phyloP scores from a whole-genome alignment of 2,329 filamentous ascomycete species.

The Claviceps maximensis region DNA sequence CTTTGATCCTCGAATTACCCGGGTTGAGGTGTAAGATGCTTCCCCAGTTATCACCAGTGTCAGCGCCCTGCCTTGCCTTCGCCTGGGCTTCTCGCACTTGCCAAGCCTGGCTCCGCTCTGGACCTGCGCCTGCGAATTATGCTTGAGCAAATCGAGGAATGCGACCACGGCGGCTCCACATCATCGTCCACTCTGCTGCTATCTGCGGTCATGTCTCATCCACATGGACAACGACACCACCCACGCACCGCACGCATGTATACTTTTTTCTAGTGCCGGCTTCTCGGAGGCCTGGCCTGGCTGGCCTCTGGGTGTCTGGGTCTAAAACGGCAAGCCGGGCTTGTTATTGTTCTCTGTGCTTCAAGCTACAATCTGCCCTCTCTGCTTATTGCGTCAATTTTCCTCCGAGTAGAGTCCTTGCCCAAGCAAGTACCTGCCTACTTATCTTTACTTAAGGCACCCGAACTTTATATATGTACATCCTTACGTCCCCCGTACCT shows the following conservation, averaged over 20 bases:
- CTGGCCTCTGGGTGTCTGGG: background rate
- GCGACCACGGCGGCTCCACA: background rate
- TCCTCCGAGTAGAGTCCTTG: no score
- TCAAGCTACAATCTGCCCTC: background rate
- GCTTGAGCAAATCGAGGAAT: background rate
- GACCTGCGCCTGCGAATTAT: background rate
- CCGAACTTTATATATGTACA: constrained; percentile 5
- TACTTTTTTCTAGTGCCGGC: background rate
- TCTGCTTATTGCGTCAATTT: background rate
- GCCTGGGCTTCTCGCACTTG: background rate
- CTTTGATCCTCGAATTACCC: background rate
- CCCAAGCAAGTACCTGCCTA: background rate
- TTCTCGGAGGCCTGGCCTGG: background rate
- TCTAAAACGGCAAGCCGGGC: background rate
- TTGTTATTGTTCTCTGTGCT: background rate
- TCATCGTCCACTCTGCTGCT: background rate
- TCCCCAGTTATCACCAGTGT: no score
- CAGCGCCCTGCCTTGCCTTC: no score
- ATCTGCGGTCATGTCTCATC: no score
- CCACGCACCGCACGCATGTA: no score
- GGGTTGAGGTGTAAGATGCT: background rate
- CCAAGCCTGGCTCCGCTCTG: background rate
- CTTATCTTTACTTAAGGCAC: no score
- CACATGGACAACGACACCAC: background rate
- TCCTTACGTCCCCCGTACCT: background rate